Evolutionary conservation across 305 asterid species (phyloP).

Genomic region (Solanum chacoense): DNA sequence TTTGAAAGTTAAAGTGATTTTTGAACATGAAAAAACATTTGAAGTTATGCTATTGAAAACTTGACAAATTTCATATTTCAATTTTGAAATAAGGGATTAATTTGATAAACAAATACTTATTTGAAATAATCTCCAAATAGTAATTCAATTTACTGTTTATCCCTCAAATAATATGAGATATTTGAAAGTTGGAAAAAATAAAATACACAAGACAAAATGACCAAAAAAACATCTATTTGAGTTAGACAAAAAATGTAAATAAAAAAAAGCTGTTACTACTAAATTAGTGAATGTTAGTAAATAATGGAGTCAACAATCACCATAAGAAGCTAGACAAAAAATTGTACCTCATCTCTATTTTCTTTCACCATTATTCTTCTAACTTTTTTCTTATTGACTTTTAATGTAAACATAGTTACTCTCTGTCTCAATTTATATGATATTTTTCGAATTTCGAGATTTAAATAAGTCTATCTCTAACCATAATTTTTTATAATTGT

Average conservation of each 20-base stretch:
- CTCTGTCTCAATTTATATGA: too few species aligned
- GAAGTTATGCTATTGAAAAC: not conserved
- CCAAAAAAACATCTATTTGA: not conserved
- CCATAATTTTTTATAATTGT: too few species aligned
- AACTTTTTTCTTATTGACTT: not conserved
- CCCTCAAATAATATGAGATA: not conserved
- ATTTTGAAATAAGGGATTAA: not conserved
- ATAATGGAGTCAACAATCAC: not conserved
- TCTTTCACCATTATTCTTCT: not conserved
- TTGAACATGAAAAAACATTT: not conserved
- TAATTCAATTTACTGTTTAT: not conserved
- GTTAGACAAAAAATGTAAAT: not conserved
- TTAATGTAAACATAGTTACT: not conserved
- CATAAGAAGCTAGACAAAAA: not conserved
- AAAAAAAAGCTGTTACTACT: not conserved
- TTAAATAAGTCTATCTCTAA: too few species aligned
- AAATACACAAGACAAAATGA: not conserved
- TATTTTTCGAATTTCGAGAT: fast-evolving
- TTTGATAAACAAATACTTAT: not conserved
- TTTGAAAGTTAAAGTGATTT: not conserved
- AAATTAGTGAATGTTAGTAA: not conserved
- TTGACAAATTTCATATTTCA: not conserved
- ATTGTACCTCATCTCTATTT: not conserved
- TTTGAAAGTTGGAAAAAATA: not conserved
- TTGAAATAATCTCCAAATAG: not conserved